Evolutionary conservation across 2,329 filamentous ascomycete genomes (phyloP), one percentile per base, ranked within the genome.

Genomic region (Spiromastix sp.): DNA sequence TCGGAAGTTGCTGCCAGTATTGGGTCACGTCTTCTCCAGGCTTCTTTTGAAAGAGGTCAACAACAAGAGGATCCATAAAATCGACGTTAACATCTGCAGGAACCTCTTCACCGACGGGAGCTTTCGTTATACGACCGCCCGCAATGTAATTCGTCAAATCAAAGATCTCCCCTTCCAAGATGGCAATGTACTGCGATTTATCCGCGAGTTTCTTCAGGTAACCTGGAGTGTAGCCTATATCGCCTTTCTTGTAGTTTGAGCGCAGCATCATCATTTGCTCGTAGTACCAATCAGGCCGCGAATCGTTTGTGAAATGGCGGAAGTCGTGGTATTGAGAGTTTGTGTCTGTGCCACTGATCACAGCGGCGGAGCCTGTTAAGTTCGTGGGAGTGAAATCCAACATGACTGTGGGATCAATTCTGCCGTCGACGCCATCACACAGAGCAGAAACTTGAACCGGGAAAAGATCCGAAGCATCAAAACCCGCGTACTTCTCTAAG

Each of bases 321-420:
- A 98, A 98, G 56, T 98, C 91, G 52, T 98, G 91, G 55, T 93
- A 98, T 42, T 74, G 66, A 15, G 77, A 67, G 51, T 95, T 93
- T 15, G 68, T 45, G 51, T 96, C 87, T 3, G 71, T 69, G 19
- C 60, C 66, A 50, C 71, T 77, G 55, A 85, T 72, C 16, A 82
- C 65, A 15, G 64, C 73, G 13, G 78, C 74, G 9, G 75, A 72
- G 12, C 79, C 80, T 10, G 77, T 75, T 36, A 79, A 69, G 57
- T 98, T 98, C 42, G 75, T 77, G 24, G 70, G 75, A 44, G 77
- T 78, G 62, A 89, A 96, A 57, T 89, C 81, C 18, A 98, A 71
- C 30, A 81, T 80, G n/a, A 98, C 84, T 27, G 77, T 71, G 3
- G 73, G 72, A 50, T 85, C 71, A 31, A 81, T 77, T 2, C 50